Evolutionary conservation across 2,329 filamentous ascomycete species (phyloP).

Genomic region (Colletotrichum aenigma): DNA sequence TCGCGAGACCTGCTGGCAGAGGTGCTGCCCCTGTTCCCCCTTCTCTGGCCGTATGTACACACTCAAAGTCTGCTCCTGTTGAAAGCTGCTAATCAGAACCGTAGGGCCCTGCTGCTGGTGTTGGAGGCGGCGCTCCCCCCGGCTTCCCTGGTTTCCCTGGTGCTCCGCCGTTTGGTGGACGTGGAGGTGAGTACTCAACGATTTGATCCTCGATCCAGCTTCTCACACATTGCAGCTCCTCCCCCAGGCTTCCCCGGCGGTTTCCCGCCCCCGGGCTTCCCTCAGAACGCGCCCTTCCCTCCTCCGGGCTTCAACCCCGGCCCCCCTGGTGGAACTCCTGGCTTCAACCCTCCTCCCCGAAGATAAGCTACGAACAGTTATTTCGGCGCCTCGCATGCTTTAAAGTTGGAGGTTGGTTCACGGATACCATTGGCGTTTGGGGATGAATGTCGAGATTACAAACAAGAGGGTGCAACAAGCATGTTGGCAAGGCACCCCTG

Average conservation of each 20-base stretch:
- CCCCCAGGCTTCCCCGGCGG: conserved; percentile 56
- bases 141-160: conserved; percentile 60
- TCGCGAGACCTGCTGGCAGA: conserved; percentile 88
- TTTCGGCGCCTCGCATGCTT: conserved; percentile 22
- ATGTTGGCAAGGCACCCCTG: not conserved
- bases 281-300: conserved; percentile 43
- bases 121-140: conserved; percentile 73
- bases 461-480: conserved; percentile 7
- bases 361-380: conserved; percentile 42
- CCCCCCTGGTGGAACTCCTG: conserved; percentile 60
- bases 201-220: not conserved
- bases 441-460: conserved; percentile 26
- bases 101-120: conserved; percentile 81
- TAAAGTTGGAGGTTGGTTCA: conserved; percentile 20
- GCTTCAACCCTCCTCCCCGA: conserved; percentile 77
- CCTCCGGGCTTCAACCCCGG: conserved; percentile 57
- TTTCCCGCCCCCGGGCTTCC: conserved; percentile 51
- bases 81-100: not conserved
- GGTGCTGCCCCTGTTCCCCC: conserved; percentile 69
- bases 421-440: conserved; percentile 35
- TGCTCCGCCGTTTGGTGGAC: conserved; percentile 53
- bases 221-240: conserved; percentile 43
- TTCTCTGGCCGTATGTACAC: conserved; percentile 72
- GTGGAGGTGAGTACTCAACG: conserved; percentile 54
- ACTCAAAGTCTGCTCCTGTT: not conserved